Conservation (phyloP, 106 monocot genomes). For the Apostasia shenzhenica region DNA sequence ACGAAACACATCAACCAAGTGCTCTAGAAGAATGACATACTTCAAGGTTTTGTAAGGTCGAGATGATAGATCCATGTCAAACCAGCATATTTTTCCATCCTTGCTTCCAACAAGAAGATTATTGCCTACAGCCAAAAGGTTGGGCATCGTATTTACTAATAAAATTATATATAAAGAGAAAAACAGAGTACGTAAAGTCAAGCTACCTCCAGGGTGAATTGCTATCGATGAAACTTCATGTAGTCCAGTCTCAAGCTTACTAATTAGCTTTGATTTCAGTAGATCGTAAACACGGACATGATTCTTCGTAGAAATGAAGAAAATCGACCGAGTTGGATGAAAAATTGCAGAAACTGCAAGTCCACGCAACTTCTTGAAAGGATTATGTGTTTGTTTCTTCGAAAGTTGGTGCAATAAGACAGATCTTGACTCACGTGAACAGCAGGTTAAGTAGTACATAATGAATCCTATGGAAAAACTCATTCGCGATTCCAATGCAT, state of each 20-base stretch:
- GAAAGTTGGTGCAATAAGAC: conserved; percentile 89
- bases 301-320: conserved; percentile 90
- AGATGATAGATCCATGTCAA: conserved; percentile 92
- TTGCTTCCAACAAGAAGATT: conserved; percentile 98
- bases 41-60: conserved; percentile 78
- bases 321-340: conserved; percentile 63
- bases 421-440: conserved; percentile 83
- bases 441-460: conserved; percentile 34
- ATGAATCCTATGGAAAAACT: too few relatives aligned
- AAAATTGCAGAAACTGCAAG: conserved; percentile 83
- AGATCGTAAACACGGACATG: conserved; percentile 89
- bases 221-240: conserved; percentile 87
- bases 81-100: conserved; percentile 98
- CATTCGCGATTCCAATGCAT: too few relatives aligned
- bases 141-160: not conserved
- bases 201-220: conserved; percentile 74
- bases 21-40: conserved; percentile 26
- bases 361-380: conserved; percentile 74
- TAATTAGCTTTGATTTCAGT: conserved; percentile 46
- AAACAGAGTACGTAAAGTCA: not conserved
- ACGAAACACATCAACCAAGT: too few relatives aligned
- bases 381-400: conserved; percentile 66
- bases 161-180: not conserved
- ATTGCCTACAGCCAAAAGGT: conserved; percentile 51
- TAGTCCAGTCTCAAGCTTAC: conserved; percentile 84